Base-by-base conservation (phyloP, 345 rosid species). In the Eucalyptus leucophloia region DNA sequence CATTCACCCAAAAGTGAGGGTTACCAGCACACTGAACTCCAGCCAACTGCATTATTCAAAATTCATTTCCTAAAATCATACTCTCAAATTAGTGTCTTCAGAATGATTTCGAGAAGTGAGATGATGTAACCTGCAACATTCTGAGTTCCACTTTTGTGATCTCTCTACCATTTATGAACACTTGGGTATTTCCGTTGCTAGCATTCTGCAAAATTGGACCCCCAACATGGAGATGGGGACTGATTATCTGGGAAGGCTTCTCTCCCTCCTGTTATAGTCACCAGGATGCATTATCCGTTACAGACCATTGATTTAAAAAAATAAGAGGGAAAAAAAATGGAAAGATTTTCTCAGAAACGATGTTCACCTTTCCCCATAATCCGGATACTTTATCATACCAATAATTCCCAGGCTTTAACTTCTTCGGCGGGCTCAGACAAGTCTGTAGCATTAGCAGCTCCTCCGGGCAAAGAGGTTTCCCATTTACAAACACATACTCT, bases 311-410 rank as follows among this genome's bases (percentile, higher is more conserved):
- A 90, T 81, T n/a, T 60, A 53, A 88, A 42, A 86, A 34, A 88
- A 26, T 50, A 87, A 53, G 85, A 26, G 80, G 88, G 58, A 80
- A 87, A 90, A 87, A 90, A 85, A 89, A 23, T 50, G 37, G 87
- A 88, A 60, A 34, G 37, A 56, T 83, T 32, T 42, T 88, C 87
- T 87, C 62, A 49, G 45, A 88, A 54, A 58, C 58, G 40, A 89
- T 72, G 91, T 87, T 94, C 93, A 98, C 99, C 99, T 98, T 97
- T 94, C 99, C 99, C 99, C 99, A 98, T 77, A 98, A 95, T 80
- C 99, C 99, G 32, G 99, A 98, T 88, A 97, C 99, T 95, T 96
- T 96, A 92, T 98, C 99, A 88, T 98, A 98, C 99, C 99, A 98
- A 95, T 98, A 98, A 88, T 94, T 95, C 87, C 99, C 99, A 0